These are phyloP conservation scores for Phaffia australis DNA, from an alignment of 768 basidiomycete genomes.

Conservation along the genomic window DNA sequence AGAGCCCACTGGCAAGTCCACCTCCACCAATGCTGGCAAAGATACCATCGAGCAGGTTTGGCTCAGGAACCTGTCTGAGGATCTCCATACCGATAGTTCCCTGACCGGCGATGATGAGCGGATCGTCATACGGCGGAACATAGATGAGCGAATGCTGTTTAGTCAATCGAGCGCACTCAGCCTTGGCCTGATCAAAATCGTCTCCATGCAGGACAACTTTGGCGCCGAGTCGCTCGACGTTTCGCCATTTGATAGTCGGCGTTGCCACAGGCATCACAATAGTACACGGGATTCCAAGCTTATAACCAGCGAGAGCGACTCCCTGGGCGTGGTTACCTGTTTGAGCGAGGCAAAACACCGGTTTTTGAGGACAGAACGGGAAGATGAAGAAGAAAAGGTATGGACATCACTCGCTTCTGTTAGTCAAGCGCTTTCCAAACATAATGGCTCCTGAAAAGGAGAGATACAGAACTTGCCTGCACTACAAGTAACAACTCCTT, in stretches of 20 bases:
- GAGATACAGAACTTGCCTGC: slow-evolving; percentile 63
- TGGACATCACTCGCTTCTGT: neutral
- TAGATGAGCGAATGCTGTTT: slow-evolving; percentile 64
- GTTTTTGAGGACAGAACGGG: neutral
- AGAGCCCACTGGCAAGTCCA: slow-evolving; percentile 79
- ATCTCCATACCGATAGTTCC: slow-evolving; percentile 93
- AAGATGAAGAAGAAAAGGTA: neutral
- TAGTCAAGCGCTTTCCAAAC: neutral
- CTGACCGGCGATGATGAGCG: slow-evolving; percentile 91
- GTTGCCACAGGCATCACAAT: slow-evolving; percentile 97
- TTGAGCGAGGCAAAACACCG: neutral
- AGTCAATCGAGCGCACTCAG: slow-evolving; percentile 80
- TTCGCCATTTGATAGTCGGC: slow-evolving; percentile 89
- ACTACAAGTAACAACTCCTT: slow-evolving; percentile 94
- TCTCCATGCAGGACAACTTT: slow-evolving; percentile 82
- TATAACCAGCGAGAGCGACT: slow-evolving; percentile 84
- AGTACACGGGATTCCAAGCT: slow-evolving; percentile 84
- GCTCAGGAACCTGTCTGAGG: slow-evolving; percentile 65
- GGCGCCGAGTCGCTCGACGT: slow-evolving; percentile 86
- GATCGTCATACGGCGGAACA: slow-evolving; percentile 96
- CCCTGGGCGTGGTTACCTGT: slow-evolving; percentile 98
- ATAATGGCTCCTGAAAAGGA: neutral
- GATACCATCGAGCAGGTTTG: slow-evolving; percentile 64
- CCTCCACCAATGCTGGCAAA: slow-evolving; percentile 92
- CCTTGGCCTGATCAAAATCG: slow-evolving; percentile 94